A percentile compares a stretch with the other conserved stretches of the same genome.
These are phyloP conservation scores for Vachellia pachyceras DNA, from an alignment of 306 rosid species.

Conservation along the genomic window DNA sequence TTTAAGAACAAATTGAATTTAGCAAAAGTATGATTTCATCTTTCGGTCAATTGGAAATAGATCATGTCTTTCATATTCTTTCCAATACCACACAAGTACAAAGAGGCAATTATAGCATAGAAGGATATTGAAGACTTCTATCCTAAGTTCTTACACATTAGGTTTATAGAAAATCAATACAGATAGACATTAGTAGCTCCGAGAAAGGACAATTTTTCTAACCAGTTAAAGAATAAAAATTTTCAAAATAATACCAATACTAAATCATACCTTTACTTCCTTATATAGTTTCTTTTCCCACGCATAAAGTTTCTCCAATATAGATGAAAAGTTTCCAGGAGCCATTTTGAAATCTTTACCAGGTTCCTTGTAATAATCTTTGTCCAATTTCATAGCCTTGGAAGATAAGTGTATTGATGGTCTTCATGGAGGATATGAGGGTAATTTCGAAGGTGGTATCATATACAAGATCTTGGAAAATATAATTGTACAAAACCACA, in stretches of 20 bases:
- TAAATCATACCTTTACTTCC: too few relatives aligned
- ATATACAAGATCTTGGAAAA: constrained; percentile 69
- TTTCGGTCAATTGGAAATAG: not conserved
- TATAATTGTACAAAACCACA: constrained; percentile 72
- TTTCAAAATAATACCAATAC: too few relatives aligned
- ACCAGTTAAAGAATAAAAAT: too few relatives aligned
- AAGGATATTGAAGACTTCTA: too few relatives aligned
- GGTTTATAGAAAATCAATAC: constrained; percentile 10
- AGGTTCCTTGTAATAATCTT: constrained; percentile 59
- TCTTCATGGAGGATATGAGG: constrained; percentile 47
- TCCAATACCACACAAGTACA: not conserved
- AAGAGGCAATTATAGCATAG: too few relatives aligned
- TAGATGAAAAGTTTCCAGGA: constrained; percentile 78
- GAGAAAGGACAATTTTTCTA: too few relatives aligned
- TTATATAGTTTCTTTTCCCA: too few relatives aligned
- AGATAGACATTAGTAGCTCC: constrained; percentile 13
- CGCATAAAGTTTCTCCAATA: too few relatives aligned
- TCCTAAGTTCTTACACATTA: too few relatives aligned
- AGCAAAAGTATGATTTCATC: constrained; percentile 15
- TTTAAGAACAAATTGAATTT: constrained; percentile 33
- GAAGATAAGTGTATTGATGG: constrained; percentile 51
- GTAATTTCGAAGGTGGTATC: too few relatives aligned
- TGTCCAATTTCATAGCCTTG: constrained; percentile 71
- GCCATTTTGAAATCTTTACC: constrained; percentile 57
- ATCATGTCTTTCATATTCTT: not conserved